Evolutionary conservation across 768 basidiomycete species (phyloP).

Genomic region (Phaffia australis): DNA sequence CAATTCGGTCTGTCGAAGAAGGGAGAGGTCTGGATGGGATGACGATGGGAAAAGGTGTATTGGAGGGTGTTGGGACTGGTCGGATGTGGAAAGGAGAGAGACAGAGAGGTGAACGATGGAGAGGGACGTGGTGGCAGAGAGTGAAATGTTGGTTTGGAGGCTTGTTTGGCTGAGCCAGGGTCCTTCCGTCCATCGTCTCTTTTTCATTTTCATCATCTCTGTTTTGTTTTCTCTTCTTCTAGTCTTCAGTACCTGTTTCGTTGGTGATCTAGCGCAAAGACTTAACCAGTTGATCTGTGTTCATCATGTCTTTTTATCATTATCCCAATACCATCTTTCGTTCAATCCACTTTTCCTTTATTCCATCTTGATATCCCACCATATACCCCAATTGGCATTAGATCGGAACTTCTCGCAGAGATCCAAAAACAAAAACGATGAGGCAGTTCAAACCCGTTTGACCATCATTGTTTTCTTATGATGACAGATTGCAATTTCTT

Average conservation of each 20-base stretch:
- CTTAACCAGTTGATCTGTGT: too few relatives aligned
- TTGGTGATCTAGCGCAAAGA: not conserved
- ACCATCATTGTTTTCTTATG: too few relatives aligned
- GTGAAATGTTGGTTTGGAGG: conserved; percentile 4
- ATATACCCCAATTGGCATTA: too few relatives aligned
- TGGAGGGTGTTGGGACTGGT: conserved; percentile 14
- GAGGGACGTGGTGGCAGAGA: conserved; percentile 14
- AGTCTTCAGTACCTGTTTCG: not conserved
- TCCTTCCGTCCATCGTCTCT: not conserved
- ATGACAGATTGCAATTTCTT: too few relatives aligned
- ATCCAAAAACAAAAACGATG: too few relatives aligned
- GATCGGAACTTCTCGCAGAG: too few relatives aligned
- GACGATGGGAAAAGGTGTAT: conserved; percentile 14
- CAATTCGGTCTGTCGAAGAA: not conserved
- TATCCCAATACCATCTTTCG: too few relatives aligned
- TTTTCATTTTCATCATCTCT: not conserved
- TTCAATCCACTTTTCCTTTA: too few relatives aligned
- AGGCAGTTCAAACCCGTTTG: too few relatives aligned
- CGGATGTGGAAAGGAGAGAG: conserved; percentile 17
- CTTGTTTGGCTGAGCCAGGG: conserved; percentile 10
- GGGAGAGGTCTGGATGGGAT: not conserved
- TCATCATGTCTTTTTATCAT: too few relatives aligned
- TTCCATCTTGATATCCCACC: too few relatives aligned
- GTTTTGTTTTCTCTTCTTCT: not conserved
- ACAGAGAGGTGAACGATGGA: conserved; percentile 7